These are phyloP conservation scores for Platanthera guangdongensis DNA, from an alignment of 106 monocot genomes.

Conservation along the genomic window DNA sequence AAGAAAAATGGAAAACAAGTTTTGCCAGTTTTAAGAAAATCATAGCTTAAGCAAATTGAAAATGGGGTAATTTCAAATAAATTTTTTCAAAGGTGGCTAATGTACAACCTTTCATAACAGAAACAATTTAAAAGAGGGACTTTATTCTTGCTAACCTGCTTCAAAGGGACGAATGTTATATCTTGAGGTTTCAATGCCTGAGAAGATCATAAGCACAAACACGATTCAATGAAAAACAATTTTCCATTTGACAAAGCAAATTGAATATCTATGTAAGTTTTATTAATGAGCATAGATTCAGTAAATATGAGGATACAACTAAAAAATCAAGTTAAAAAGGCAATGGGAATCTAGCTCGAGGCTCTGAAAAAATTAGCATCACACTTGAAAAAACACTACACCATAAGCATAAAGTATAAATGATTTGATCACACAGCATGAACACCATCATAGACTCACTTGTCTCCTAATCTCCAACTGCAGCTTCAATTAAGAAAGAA, in stretches of 20 bases:
- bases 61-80: neutral
- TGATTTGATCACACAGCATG: neutral
- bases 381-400: no score
- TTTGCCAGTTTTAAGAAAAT: neutral
- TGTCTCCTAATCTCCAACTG: neutral
- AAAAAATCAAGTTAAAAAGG: neutral
- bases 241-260: neutral
- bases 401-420: no score
- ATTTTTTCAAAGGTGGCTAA: neutral
- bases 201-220: constrained; percentile 7
- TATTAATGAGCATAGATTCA: neutral
- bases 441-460: neutral
- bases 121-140: neutral
- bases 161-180: constrained; percentile 74
- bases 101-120: neutral
- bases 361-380: neutral
- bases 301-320: neutral
- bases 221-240: neutral
- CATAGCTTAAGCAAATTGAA: neutral
- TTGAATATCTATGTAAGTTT: neutral
- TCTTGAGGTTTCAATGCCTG: constrained; percentile 73
- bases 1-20: neutral
- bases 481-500: neutral
- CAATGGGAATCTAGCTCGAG: neutral
- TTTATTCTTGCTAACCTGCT: constrained; percentile 47